Base-by-base conservation (phyloP, 176 grass and related monocot species). In the Rhynchospora tenuis region DNA sequence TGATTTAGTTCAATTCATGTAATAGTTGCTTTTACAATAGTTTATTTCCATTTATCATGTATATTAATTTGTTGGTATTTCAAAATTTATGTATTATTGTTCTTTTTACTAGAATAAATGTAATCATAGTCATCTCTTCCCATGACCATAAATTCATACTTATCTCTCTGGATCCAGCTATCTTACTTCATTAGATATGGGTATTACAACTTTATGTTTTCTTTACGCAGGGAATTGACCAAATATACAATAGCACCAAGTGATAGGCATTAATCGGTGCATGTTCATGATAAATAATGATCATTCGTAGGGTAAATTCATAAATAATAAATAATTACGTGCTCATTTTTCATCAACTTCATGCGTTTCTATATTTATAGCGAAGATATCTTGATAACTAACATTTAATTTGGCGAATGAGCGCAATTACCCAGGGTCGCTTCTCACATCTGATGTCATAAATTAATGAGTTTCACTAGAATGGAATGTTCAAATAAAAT, bases 161-260 rank as follows among this genome's bases (percentile, higher is more conserved):
- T 74, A 19, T 3, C 33, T 65, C 26, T 64, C 12, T 65, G 12
- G 27, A 15, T 65, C 62, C 26, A 65, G 62, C 62, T 64, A 27
- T 27, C 15, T 73, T 73, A 50, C n/a, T 73, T 13, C 63, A 31
- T 73, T 23, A n/a, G 19, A 47, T 50, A 11, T 48, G 44, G 22
- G 44, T 50, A 48, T 73, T 24, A 26, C 11, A 7, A 27, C 70
- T 74, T 74, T 74, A 74, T 74, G 70, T 51, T 74, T 26, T 51
- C 70, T 51, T 24, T 74, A 74, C 70, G 70, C 70, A 26, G 29
- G 12, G 22, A n/a, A 23, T 74, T 74, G 70, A 74, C 70, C 70
- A 74, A 74, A 51, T 27, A 50, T 74, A 73, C 9, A 73, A 51
- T 74, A 15, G 4, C 11, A 44, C 46, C 19, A 74, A 51, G 11